Conservation (phyloP, 2,329 filamentous ascomycete genomes). For the Sarocladiaceae sp. region DNA sequence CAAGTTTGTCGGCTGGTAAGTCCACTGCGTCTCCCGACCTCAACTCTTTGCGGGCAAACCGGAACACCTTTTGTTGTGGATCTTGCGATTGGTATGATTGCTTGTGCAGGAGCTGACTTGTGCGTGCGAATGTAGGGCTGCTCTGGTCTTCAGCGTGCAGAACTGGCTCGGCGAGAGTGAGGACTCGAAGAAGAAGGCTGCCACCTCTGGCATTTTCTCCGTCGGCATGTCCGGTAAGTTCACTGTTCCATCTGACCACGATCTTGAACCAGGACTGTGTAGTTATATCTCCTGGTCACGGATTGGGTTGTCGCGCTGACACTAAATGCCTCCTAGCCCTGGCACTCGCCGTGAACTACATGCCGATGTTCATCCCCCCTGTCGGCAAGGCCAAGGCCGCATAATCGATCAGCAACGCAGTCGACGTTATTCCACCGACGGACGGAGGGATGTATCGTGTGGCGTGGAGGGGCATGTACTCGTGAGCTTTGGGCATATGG, state of each 20-base stretch:
- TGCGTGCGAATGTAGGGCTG: too few relatives aligned
- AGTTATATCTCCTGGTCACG: too few relatives aligned
- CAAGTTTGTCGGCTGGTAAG: slow-evolving; percentile 67
- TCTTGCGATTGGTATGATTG: background rate
- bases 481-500: background rate
- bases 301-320: slow-evolving; percentile 13
- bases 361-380: slow-evolving; percentile 47
- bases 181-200: slow-evolving; percentile 57
- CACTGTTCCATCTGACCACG: background rate
- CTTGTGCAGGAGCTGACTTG: too few relatives aligned
- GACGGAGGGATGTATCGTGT: background rate
- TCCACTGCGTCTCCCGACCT: slow-evolving; percentile 12
- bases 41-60: background rate
- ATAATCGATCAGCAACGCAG: too few relatives aligned
- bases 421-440: background rate
- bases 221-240: slow-evolving; percentile 74
- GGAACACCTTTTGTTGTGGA: background rate
- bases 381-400: slow-evolving; percentile 14
- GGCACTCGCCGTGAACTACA: slow-evolving; percentile 51
- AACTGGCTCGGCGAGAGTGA: slow-evolving; percentile 74
- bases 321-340: slow-evolving; percentile 46
- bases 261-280: too few relatives aligned
- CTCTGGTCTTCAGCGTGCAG: slow-evolving; percentile 70
- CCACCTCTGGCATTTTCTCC: slow-evolving; percentile 67
- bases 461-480: background rate